A percentile compares a stretch with the other conserved stretches of the same genome.
phyloP scores from a whole-genome alignment of 768 basidiomycete species.

The Amanita rimosa region DNA sequence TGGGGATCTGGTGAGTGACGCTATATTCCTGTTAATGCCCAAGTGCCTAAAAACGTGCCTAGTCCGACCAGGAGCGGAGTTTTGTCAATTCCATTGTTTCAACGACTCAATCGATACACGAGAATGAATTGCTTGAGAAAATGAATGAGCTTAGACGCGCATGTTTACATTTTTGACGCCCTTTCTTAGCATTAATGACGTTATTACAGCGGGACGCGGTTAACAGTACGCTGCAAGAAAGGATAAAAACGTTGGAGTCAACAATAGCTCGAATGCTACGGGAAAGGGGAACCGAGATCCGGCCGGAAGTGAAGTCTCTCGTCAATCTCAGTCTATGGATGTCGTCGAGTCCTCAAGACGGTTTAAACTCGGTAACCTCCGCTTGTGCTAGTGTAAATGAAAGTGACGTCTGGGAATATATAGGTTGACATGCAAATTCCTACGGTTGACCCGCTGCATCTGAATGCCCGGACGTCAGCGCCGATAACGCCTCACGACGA shows the following conservation, averaged over 20 bases:
- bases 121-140: constrained; percentile 41
- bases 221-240: constrained; percentile 29
- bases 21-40: neutral
- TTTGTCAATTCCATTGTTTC: constrained; percentile 35
- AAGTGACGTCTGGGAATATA: neutral
- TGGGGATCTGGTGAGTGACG: constrained; percentile 32
- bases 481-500: constrained; percentile 1
- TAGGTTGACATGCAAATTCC: constrained; percentile 5
- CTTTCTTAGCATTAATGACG: constrained; percentile 7
- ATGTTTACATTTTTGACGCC: constrained; percentile 9
- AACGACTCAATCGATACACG: constrained; percentile 34
- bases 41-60: neutral
- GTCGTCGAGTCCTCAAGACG: constrained; percentile 20
- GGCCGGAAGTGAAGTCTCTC: constrained; percentile 20
- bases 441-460: neutral
- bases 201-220: constrained; percentile 33
- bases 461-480: neutral
- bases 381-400: neutral
- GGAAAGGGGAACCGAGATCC: constrained; percentile 20
- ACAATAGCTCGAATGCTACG: constrained; percentile 33
- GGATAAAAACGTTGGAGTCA: constrained; percentile 34
- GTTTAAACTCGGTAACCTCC: constrained; percentile 7
- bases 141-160: constrained; percentile 47
- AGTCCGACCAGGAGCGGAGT: constrained; percentile 40
- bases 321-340: constrained; percentile 29